Evolutionary conservation across 495 filamentous ascomycete genomes (phyloP), one percentile per base, ranked within the genome.

Genomic region (Penicillium parvum): DNA sequence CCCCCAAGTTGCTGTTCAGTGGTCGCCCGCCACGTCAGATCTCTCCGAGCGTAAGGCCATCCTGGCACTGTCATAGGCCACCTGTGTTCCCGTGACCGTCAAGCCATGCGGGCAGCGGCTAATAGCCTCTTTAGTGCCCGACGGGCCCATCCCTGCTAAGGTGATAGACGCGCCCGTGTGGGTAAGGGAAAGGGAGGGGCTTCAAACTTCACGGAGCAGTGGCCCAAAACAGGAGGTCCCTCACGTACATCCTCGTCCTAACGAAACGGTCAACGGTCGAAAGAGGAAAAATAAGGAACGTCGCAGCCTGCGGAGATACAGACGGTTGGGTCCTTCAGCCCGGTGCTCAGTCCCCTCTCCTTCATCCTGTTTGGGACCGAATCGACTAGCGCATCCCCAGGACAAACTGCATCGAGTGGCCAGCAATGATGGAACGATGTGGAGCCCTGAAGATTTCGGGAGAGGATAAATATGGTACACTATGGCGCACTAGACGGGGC

Each of bases 31-130:
- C 50, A 53, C 45, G 45, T 53, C 50, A 53, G 45, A 45, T 41
- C 20, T 26, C 20, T 10, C 8, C 25, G 29, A 30, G 12, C 18
- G 10, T 26, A 43, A 2, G n/a, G 6, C 15, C 10, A 17, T n/a
- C 15, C 23, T 1, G 16, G 11, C 34, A 19, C 37, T 35, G 38
- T 55, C 45, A 66, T 63, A 60, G 63, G 55, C 50, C 38, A 10
- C 12, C 6, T 18, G n/a, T 53, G 54, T 53, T 71, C 67, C 66
- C 67, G 64, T 71, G 67, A 71, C 57, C 32, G 57, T 52, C 43
- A 30, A 18, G 33, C 51, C 56, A 65, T 71, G 67, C 67, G 67
- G 67, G 65, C 55, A 53, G 63, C 57, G 57, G 23, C 57, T 61
- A 61, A n/a, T n/a, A n/a, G n/a, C n/a, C n/a, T n/a, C n/a, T n/a